A percentile compares a stretch with the other conserved stretches of the same genome.
These are phyloP conservation scores for Schoenoplectus triqueter DNA, from an alignment of 202 grass and related monocot genomes.

Conservation along the genomic window DNA sequence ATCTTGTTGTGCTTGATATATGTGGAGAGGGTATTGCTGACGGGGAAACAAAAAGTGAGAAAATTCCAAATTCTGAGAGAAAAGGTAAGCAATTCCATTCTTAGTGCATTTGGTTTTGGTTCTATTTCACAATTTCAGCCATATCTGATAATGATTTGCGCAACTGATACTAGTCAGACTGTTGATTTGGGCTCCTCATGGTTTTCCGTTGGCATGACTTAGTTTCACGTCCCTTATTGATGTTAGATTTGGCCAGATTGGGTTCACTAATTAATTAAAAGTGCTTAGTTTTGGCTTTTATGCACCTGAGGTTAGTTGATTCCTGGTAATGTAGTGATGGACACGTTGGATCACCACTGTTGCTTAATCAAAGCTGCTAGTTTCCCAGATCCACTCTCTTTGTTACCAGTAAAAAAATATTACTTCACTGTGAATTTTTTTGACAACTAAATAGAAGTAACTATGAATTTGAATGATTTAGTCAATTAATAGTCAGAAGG, in stretches of 20 bases:
- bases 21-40: conserved; percentile 69
- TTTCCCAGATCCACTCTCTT: neutral
- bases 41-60: conserved; percentile 80
- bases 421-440: conserved; percentile 19
- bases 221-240: neutral
- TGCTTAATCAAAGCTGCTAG: neutral
- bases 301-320: neutral
- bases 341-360: conserved; percentile 1
- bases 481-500: neutral
- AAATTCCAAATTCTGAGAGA: conserved; percentile 81
- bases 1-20: conserved; percentile 93
- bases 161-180: neutral
- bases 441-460: conserved; percentile 2
- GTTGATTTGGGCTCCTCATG: neutral
- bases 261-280: neutral
- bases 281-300: neutral
- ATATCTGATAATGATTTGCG: neutral
- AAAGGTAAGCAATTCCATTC: conserved; percentile 61
- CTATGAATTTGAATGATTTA: neutral
- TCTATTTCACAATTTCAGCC: neutral
- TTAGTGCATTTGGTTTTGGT: neutral
- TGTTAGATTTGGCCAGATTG: conserved; percentile 12
- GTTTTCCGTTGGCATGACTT: conserved; percentile 9
- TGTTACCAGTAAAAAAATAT: neutral
- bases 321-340: neutral